Base-by-base conservation (phyloP, 345 rosid genomes). In the Linum trigynum region DNA sequence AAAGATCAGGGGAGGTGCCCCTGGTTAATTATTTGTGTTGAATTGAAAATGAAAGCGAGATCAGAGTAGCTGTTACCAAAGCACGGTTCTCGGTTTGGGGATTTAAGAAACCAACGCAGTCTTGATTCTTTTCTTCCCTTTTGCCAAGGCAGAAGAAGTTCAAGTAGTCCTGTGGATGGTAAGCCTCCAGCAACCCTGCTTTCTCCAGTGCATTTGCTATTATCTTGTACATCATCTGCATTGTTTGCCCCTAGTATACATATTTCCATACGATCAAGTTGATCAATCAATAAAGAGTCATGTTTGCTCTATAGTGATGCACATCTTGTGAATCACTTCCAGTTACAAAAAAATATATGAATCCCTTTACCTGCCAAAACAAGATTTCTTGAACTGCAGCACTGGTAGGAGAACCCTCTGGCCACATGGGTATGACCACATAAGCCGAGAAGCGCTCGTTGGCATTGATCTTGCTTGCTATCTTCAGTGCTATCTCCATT, bases 91-190 rank as follows among this genome's bases (percentile, higher is more conserved):
- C 84, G 32, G 67, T 72, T 45, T 75, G 76, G 48, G 59, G 79
- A 71, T 14, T 63, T 38, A 41, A 5, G 12, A 51, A 65, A 35
- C 75, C 37, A 50, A 57, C 65, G 55, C 57, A 48, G 38, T 61
- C 67, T 15, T 67, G 53, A 62, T 76, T 40, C 39, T 66, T 66
- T 51, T 56, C 48, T 62, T 87, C 95, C 17, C 88, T 78, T 57
- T 83, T 87, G 3, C 90, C 95, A 2, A 87, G 90, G 81, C 95
- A 87, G 63, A 74, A 87, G 66, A 87, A 87, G 69, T 82, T 87
- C 64, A 87, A 74, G 65, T 83, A 87, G 67, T 87, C 85, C 55
- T 65, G 82, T 1, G 84, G 90, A 66, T 82, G 83, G 58, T 67
- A 69, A 40, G 48, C 61, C 36, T 65, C 68, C 1, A 80, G 74